Evolutionary conservation across 768 basidiomycete genomes (phyloP), one percentile per base, ranked within the genome.

Genomic region (Pilatotrama ljubarskyi): DNA sequence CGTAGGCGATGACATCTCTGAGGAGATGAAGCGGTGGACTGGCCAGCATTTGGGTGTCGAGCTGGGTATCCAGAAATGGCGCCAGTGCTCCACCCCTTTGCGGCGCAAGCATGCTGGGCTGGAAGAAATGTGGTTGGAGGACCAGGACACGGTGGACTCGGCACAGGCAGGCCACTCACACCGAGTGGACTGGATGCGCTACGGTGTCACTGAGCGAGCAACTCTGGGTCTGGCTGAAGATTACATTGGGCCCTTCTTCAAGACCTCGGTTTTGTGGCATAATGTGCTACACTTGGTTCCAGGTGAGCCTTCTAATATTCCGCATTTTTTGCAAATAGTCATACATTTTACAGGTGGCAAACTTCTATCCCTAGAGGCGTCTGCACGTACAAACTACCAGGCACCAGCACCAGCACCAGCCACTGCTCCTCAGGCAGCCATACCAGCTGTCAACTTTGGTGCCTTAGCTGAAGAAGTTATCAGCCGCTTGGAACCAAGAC

Each of bases 21-120:
- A 24, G 4, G 44, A 37, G 46, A 48, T 56, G 55, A 13, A 49
- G 37, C 32, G 37, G 3, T 56, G 55, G 55, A 56, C 55, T 20
- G 15, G 18, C 1, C 17, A 24, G 9, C 46, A 56, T n/a, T 17
- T 56, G 3, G 55, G 55, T 38, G 17, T 56, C 25, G 54, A 55
- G 54, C 54, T 55, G 4, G 44, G 54, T 22, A 55, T 55, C 22
- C 54, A 47, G 29, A 55, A 55, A 14, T 55, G 54, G 54, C 54
- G 54, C 35, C 54, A 55, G 18, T 55, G 54, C 35, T 55, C 54
- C 37, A 55, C 54, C 20, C 54, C 43, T 8, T 17, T 55, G 5
- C 43, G 54, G 4, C 43, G 54, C 20, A 46, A 55, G 20, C 54
- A 55, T 47, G 54, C 54, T 55, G 54, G 54, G 2, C 35, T 55